Evolutionary conservation across 306 rosid species (phyloP).

Genomic region (Lathyrus aphaca): DNA sequence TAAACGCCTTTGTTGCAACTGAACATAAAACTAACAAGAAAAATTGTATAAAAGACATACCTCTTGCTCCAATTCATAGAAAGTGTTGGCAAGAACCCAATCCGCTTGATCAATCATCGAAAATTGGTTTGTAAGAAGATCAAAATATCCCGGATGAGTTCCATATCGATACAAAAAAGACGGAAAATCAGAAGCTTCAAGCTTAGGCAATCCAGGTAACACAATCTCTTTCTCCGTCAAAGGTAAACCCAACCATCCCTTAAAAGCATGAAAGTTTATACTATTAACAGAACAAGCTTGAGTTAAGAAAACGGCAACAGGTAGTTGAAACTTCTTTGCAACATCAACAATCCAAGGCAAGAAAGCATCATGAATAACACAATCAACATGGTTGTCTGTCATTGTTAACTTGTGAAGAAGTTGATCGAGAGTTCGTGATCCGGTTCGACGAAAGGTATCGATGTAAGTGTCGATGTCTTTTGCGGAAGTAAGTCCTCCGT

Average conservation of each 20-base stretch:
- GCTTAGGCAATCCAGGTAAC: background rate
- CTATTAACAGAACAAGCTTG: background rate
- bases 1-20: background rate
- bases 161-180: conserved; percentile 23
- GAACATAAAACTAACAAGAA: background rate
- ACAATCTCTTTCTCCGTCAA: background rate
- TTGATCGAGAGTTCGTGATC: background rate
- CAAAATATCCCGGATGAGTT: conserved; percentile 1
- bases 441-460: background rate
- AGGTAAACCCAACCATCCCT: background rate
- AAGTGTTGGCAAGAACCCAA: conserved; percentile 18
- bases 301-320: background rate
- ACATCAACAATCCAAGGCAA: background rate
- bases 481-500: background rate
- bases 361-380: background rate
- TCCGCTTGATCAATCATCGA: background rate
- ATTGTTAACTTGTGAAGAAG: conserved; percentile 2
- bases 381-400: background rate
- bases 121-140: background rate
- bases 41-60: background rate
- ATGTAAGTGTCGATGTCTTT: background rate
- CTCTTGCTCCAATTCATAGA: conserved; percentile 12
- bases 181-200: background rate
- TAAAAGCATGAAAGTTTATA: background rate
- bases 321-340: background rate